These are phyloP conservation scores for Talaromyces ruber DNA, from an alignment of 495 filamentous ascomycete species.

Conservation along the genomic window DNA sequence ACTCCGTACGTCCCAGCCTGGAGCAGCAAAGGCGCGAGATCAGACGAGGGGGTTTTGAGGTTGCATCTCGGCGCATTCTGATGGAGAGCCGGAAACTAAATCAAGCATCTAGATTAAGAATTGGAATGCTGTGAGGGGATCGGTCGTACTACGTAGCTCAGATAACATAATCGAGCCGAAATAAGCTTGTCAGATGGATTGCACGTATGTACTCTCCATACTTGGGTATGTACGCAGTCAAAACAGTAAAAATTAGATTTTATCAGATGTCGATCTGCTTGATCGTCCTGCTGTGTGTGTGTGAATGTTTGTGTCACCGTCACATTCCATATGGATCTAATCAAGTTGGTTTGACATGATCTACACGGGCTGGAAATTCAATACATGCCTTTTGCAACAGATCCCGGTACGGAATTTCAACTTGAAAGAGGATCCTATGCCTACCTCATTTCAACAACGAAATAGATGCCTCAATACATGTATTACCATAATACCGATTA, in stretches of 20 bases:
- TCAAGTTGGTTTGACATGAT: background rate
- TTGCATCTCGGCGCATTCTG: background rate
- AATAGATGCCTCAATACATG: background rate
- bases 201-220: background rate
- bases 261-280: background rate
- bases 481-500: background rate
- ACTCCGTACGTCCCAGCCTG: background rate
- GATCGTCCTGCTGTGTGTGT: background rate
- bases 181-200: background rate
- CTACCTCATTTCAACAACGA: background rate
- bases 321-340: background rate
- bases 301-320: background rate
- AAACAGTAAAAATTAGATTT: background rate
- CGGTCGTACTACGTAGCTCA: background rate
- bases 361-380: background rate
- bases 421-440: background rate
- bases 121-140: background rate
- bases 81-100: background rate
- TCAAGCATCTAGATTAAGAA: background rate
- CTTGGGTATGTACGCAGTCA: background rate
- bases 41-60: background rate
- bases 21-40: background rate
- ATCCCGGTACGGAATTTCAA: background rate
- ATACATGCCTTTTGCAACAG: background rate
- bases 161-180: background rate